phyloP scores from a whole-genome alignment of 495 filamentous ascomycete genomes.

The Friedmanniomyces simplex region DNA sequence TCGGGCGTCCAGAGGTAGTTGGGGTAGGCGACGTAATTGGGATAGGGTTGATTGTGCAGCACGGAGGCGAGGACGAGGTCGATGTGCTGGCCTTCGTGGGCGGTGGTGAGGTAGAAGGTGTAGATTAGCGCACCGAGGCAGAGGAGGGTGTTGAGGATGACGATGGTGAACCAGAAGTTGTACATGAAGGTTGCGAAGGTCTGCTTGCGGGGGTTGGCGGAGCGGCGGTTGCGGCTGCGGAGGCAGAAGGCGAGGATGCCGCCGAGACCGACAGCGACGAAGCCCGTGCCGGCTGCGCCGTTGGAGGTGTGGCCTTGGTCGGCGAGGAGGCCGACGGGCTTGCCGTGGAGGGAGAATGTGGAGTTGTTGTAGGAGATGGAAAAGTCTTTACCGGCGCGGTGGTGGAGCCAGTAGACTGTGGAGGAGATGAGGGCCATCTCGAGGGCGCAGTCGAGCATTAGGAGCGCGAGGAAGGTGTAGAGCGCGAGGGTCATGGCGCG shows the following conservation, averaged over 20 bases:
- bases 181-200: conserved; percentile 3
- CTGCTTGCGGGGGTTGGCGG: too few relatives aligned
- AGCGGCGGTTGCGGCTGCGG: neutral
- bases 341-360: conserved; percentile 15
- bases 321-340: conserved; percentile 9
- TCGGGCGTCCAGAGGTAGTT: conserved; percentile 43
- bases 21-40: conserved; percentile 33
- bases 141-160: conserved; percentile 4
- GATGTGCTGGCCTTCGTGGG: conserved; percentile 9
- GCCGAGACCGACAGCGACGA: conserved; percentile 13
- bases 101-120: conserved; percentile 7
- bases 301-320: conserved; percentile 20
- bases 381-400: conserved; percentile 9
- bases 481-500: neutral
- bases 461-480: conserved; percentile 5
- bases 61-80: conserved; percentile 1
- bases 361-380: neutral
- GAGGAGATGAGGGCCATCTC: conserved; percentile 8
- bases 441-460: conserved; percentile 4
- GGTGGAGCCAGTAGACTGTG: conserved; percentile 16
- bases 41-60: conserved; percentile 13
- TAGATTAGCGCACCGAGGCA: conserved; percentile 8
- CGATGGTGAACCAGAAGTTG: conserved; percentile 12
- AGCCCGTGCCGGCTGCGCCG: conserved; percentile 16
- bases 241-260: conserved; percentile 11